A percentile compares a stretch with the other conserved stretches of the same genome.
Conservation (phyloP, 345 rosid species). For the Draba incana region DNA sequence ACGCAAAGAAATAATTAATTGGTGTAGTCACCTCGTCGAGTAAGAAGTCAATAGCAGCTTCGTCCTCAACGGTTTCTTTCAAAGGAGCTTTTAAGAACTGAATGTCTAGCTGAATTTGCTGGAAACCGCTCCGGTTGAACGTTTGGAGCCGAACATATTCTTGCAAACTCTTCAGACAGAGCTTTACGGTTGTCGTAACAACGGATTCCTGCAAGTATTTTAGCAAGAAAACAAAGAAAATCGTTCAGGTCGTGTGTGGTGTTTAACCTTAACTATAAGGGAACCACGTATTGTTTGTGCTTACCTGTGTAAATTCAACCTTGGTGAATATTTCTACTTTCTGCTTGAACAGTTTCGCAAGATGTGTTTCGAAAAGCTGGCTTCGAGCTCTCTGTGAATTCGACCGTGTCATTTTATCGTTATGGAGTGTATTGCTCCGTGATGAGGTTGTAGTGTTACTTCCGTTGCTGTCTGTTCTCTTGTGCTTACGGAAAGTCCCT, state of each 20-base stretch:
- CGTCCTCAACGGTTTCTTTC: constrained; percentile 76
- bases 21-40: constrained; percentile 79
- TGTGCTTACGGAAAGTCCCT: constrained; percentile 75
- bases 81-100: constrained; percentile 80
- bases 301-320: constrained; percentile 93
- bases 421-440: constrained; percentile 79
- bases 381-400: constrained; percentile 86
- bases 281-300: neutral
- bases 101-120: constrained; percentile 96
- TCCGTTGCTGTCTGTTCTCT: constrained; percentile 91
- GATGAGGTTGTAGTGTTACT: constrained; percentile 76
- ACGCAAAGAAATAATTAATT: no score
- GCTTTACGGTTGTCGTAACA: constrained; percentile 67
- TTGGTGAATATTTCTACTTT: constrained; percentile 97
- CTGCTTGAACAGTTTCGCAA: constrained; percentile 97
- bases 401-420: constrained; percentile 69
- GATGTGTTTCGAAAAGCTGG: constrained; percentile 97
- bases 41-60: constrained; percentile 88
- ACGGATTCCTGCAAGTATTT: constrained; percentile 78
- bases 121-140: constrained; percentile 94
- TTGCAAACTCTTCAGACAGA: constrained; percentile 89
- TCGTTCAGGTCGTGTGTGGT: neutral
- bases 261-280: constrained; percentile 7
- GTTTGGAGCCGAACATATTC: constrained; percentile 94
- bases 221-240: neutral